phyloP scores from a whole-genome alignment of 1,284 basidiomycete species.

The Cryptococcus hybrid region DNA sequence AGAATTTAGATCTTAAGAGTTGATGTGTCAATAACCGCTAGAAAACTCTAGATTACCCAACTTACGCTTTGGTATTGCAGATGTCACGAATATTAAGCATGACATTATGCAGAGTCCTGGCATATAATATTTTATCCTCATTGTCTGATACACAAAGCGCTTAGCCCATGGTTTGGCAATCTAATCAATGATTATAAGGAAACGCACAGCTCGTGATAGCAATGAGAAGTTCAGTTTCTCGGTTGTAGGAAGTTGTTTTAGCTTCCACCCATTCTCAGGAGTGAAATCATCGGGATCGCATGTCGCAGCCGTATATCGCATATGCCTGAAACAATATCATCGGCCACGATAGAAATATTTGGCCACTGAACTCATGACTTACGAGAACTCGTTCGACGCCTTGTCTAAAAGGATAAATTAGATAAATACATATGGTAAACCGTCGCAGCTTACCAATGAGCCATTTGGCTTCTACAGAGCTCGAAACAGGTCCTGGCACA shows the following conservation, averaged over 20 bases:
- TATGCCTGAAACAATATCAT: constrained; percentile 54
- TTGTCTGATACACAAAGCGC: constrained; percentile 48
- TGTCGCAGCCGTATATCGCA: constrained; percentile 90
- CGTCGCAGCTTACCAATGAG: constrained; percentile 42
- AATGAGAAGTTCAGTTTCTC: constrained; percentile 90
- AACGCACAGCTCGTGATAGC: constrained; percentile 63
- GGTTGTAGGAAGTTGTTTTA: constrained; percentile 78
- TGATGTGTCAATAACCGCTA: background rate
- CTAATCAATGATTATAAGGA: too few relatives aligned
- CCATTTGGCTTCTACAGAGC: constrained; percentile 81
- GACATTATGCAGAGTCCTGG: constrained; percentile 88
- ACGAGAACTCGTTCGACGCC: constrained; percentile 77
- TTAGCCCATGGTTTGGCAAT: background rate
- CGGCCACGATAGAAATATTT: constrained; percentile 2
- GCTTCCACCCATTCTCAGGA: constrained; percentile 71
- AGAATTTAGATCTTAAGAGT: constrained; percentile 74
- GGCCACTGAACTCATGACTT: constrained; percentile 39
- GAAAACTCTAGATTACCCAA: background rate
- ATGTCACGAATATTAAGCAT: constrained; percentile 99
- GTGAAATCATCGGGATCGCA: constrained; percentile 71
- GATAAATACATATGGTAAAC: too few relatives aligned
- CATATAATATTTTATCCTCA: constrained; percentile 87
- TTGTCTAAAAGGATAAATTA: constrained; percentile 46
- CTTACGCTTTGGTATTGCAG: constrained; percentile 79
- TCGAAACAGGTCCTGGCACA: constrained; percentile 83